Percentiles rank a stretch among this genome's conserved stretches.
Evolutionary conservation across 495 filamentous ascomycete species (phyloP).

Genomic region (Talaromyces nanjingensis): DNA sequence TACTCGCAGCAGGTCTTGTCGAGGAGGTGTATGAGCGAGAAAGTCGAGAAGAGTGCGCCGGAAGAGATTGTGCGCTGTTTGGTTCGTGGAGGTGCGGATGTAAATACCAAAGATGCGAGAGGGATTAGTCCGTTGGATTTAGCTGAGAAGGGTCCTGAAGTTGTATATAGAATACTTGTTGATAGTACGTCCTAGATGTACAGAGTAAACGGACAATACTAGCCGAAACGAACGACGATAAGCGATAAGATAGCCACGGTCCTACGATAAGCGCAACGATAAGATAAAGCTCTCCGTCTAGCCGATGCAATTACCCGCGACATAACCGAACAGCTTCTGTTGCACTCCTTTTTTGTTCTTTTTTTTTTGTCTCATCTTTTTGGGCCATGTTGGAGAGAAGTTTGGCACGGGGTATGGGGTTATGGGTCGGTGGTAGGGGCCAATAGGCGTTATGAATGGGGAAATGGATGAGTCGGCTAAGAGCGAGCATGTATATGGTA

Average conservation of each 20-base stretch:
- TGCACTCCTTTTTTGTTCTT: neutral
- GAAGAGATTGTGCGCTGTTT: neutral
- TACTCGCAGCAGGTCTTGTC: neutral
- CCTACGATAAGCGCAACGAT: neutral
- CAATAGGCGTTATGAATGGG: neutral
- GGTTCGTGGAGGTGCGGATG: neutral
- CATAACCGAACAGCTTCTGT: neutral
- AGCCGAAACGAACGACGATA: neutral
- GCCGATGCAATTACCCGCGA: neutral
- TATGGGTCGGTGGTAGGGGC: no score
- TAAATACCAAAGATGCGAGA: neutral
- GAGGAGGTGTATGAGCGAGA: neutral
- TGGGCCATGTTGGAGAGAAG: neutral
- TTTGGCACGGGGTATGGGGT: neutral
- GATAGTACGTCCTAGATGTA: neutral
- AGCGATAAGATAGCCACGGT: neutral
- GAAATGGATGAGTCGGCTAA: neutral
- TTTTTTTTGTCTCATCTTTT: neutral
- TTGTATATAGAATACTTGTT: neutral
- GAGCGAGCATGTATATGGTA: neutral
- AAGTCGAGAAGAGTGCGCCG: neutral
- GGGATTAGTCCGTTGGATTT: neutral
- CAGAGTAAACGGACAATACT: no score
- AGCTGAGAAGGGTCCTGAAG: neutral
- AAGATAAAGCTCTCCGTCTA: neutral